Conservation (phyloP, 257 asterid genomes). For the Solanum verrucosum region DNA sequence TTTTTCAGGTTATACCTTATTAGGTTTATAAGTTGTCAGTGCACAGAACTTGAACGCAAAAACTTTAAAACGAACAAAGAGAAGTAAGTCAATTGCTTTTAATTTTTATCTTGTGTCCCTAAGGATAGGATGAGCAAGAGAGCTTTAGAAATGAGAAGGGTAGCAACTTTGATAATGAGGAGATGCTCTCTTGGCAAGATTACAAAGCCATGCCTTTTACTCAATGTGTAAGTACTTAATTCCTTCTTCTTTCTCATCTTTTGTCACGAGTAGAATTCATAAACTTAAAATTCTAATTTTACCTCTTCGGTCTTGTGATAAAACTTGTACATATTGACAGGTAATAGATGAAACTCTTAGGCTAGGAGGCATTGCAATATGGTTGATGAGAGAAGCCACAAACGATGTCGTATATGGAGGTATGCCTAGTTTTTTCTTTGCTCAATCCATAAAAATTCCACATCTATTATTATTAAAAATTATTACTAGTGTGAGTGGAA, state of each 20-base stretch:
- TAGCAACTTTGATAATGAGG: constrained; percentile 13
- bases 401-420: constrained; percentile 60
- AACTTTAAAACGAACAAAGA: neutral
- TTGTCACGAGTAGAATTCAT: neutral
- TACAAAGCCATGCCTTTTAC: constrained; percentile 82
- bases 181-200: constrained; percentile 70
- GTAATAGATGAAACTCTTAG: constrained; percentile 88
- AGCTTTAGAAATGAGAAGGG: constrained; percentile 33
- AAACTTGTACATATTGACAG: constrained; percentile 22
- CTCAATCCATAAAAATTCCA: neutral
- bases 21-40: neutral
- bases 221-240: constrained; percentile 54
- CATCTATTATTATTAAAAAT: neutral
- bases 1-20: neutral
- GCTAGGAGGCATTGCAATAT: constrained; percentile 80
- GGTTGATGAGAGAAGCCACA: constrained; percentile 93
- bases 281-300: neutral
- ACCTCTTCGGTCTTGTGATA: neutral
- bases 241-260: neutral
- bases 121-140: constrained; percentile 70
- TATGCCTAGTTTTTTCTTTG: neutral
- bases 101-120: neutral
- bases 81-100: neutral
- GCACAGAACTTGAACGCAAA: neutral
- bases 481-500: neutral